These are phyloP conservation scores for Ochetophila trinervis DNA, from an alignment of 306 rosid species.

Conservation along the genomic window DNA sequence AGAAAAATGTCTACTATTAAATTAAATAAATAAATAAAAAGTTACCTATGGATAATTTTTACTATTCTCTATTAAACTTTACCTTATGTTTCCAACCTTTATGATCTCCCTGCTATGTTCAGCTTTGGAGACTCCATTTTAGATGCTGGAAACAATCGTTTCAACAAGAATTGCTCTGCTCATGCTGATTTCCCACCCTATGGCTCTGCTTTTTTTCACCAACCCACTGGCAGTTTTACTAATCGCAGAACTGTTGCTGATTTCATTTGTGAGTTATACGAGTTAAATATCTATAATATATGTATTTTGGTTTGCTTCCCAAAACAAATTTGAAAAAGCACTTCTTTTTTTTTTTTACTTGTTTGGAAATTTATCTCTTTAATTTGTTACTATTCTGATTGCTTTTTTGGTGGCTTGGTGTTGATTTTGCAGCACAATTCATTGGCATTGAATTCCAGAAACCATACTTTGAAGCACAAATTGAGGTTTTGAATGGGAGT, in stretches of 20 bases:
- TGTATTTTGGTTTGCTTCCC: too few relatives aligned
- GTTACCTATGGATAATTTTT: too few relatives aligned
- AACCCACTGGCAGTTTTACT: conserved; percentile 42
- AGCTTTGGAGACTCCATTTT: conserved; percentile 36
- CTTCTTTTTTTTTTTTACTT: too few relatives aligned
- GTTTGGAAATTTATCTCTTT: background rate
- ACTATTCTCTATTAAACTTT: too few relatives aligned
- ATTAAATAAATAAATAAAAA: too few relatives aligned
- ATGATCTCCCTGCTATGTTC: conserved; percentile 22
- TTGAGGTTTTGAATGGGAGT: conserved; percentile 35
- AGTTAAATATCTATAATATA: too few relatives aligned
- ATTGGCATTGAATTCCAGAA: conserved; percentile 34
- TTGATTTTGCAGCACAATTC: conserved; percentile 25
- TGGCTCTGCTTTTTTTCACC: conserved; percentile 35
- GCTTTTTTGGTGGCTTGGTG: background rate
- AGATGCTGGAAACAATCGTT: conserved; percentile 39
- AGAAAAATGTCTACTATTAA: too few relatives aligned
- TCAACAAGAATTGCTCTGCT: conserved; percentile 29
- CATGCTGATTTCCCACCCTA: conserved; percentile 44
- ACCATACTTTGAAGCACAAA: conserved; percentile 29
- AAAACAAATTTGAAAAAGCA: too few relatives aligned
- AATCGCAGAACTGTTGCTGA: conserved; percentile 41
- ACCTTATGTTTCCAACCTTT: too few relatives aligned
- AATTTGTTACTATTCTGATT: background rate
- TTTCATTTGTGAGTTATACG: conserved; percentile 40